A percentile compares a stretch with the other conserved stretches of the same genome.
Evolutionary conservation across 75 land plant genomes (phyloP).

Genomic region (Larix kaempferi): DNA sequence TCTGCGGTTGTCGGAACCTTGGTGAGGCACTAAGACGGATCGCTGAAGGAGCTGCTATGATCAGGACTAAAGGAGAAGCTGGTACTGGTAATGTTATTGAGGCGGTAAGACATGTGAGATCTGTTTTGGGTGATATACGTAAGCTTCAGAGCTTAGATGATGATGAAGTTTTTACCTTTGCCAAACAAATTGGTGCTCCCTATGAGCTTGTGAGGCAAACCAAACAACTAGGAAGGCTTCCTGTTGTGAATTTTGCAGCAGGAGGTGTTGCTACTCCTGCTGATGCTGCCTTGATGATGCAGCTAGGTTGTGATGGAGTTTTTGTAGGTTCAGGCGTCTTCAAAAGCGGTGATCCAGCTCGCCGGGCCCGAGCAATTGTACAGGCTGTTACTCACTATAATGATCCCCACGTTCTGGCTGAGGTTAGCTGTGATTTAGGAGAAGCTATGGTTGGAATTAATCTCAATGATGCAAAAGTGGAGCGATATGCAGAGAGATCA

Average conservation of each 20-base stretch:
- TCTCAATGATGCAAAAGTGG: constrained; percentile 74
- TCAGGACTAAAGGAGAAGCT: constrained; percentile 87
- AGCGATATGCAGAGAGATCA: constrained; percentile 69
- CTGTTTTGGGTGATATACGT: constrained; percentile 31
- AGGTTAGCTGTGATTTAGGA: constrained; percentile 27
- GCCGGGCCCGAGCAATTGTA: constrained; percentile 42
- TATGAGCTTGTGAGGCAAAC: constrained; percentile 94
- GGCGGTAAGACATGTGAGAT: constrained; percentile 79
- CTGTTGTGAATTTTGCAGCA: constrained; percentile 42
- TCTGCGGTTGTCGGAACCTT: neutral
- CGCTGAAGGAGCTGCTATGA: constrained; percentile 36
- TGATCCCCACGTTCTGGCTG: constrained; percentile 28
- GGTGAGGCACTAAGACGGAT: neutral
- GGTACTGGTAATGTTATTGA: constrained; percentile 85
- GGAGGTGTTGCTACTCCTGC: constrained; percentile 56
- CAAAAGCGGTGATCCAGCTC: constrained; percentile 81
- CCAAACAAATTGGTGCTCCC: constrained; percentile 38
- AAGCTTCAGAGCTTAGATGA: constrained; percentile 34
- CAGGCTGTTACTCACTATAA: constrained; percentile 54
- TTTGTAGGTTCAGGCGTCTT: constrained; percentile 91
- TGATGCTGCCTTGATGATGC: constrained; percentile 94
- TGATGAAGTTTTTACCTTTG: constrained; percentile 42
- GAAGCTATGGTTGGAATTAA: constrained; percentile 84
- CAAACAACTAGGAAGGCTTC: constrained; percentile 65
- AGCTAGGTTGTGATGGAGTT: constrained; percentile 88